phyloP scores from a whole-genome alignment of 2,329 filamentous ascomycete species.

The Fusarium proliferatum region DNA sequence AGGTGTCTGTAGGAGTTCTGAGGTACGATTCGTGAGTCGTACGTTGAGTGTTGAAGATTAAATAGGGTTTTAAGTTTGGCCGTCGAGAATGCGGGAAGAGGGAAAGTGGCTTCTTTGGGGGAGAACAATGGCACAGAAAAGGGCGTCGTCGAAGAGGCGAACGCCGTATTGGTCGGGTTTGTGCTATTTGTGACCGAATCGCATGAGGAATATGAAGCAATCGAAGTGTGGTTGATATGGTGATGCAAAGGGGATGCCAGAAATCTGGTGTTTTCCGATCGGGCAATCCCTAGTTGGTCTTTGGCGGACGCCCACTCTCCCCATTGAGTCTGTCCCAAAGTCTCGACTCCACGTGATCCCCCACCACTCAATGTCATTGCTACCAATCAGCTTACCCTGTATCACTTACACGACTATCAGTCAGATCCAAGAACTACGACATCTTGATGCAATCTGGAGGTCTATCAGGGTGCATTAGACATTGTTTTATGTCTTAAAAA shows the following conservation, averaged over 20 bases:
- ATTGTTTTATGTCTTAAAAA: too few species aligned
- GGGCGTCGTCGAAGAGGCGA: not conserved
- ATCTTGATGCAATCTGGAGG: not conserved
- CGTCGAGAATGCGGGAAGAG: constrained; percentile 24
- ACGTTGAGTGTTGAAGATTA: not conserved
- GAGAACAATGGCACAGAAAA: constrained; percentile 2
- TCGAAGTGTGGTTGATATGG: constrained; percentile 9
- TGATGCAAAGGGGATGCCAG: constrained; percentile 35
- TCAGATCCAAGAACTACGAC: not conserved
- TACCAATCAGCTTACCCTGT: constrained; percentile 19
- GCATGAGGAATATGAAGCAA: constrained; percentile 20
- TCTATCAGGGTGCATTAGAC: too few species aligned
- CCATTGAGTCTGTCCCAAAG: constrained; percentile 21
- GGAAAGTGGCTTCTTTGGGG: constrained; percentile 38
- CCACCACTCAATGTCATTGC: constrained; percentile 5
- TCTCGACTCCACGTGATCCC: constrained; percentile 39
- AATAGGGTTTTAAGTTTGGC: constrained; percentile 13
- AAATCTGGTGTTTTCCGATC: constrained; percentile 37
- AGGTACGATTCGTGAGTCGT: constrained; percentile 10
- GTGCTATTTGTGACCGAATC: constrained; percentile 2
- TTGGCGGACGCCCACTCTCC: constrained; percentile 23
- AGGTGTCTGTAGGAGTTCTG: not conserved
- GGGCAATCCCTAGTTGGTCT: constrained; percentile 35
- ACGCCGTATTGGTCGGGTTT: not conserved
- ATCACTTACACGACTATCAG: constrained; percentile 26